Conservation (phyloP, 1,139 yeast species). For the Citeromyces siamensis region DNA sequence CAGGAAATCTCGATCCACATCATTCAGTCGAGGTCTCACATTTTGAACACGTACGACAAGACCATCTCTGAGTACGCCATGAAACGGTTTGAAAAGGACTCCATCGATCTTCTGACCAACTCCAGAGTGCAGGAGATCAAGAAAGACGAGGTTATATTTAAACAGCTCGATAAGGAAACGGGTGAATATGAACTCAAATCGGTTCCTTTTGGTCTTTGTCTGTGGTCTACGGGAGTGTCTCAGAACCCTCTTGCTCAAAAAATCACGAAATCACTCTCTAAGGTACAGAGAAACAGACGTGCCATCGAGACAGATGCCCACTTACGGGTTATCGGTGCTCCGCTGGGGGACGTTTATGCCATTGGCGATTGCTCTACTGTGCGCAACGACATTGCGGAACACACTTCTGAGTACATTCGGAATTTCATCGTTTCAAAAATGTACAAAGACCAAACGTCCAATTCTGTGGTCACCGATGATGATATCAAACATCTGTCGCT, state of each 20-base stretch:
- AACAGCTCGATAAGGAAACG: constrained; percentile 26
- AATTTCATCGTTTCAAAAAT: constrained; percentile 25
- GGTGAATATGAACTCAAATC: constrained; percentile 29
- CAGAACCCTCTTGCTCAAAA: constrained; percentile 42
- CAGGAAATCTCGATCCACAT: constrained; percentile 51
- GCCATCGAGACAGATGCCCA: constrained; percentile 62
- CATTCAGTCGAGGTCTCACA: constrained; percentile 51
- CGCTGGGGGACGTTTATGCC: constrained; percentile 50
- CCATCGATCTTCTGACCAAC: constrained; percentile 43
- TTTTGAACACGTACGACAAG: constrained; percentile 51
- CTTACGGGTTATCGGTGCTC: constrained; percentile 47
- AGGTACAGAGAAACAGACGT: constrained; percentile 37
- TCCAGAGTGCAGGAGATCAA: constrained; percentile 44
- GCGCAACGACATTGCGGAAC: constrained; percentile 41
- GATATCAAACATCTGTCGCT: constrained; percentile 28
- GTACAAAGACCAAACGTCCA: constrained; percentile 20
- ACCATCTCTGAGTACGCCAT: constrained; percentile 49
- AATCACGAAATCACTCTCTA: constrained; percentile 28
- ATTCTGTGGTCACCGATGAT: constrained; percentile 25
- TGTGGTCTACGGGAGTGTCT: constrained; percentile 63
- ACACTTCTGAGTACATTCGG: constrained; percentile 32
- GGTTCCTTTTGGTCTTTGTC: constrained; percentile 45
- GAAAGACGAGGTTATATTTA: constrained; percentile 39
- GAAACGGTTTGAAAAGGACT: constrained; percentile 43
- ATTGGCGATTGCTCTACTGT: constrained; percentile 59